A percentile compares a stretch with the other conserved stretches of the same genome.
These are phyloP conservation scores for Paraphoma chrysanthemicola DNA, from an alignment of 2,329 filamentous ascomycete genomes.

Conservation along the genomic window DNA sequence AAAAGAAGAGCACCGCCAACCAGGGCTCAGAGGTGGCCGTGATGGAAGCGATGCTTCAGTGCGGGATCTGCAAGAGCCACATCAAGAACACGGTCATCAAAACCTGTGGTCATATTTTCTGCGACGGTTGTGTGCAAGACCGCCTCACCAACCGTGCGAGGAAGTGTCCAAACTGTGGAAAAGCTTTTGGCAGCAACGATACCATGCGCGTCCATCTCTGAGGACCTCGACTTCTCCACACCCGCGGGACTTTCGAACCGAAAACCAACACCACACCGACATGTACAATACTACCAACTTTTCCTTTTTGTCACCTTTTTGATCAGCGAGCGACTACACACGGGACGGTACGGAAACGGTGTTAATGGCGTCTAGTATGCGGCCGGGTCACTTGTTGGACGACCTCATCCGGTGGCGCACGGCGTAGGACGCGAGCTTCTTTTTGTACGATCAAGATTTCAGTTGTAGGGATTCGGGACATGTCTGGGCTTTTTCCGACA, in stretches of 20 bases:
- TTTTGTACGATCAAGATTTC: neutral
- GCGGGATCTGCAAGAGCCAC: slow-evolving; percentile 88
- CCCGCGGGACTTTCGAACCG: neutral
- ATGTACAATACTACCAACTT: slow-evolving; percentile 3
- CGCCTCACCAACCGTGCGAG: slow-evolving; percentile 87
- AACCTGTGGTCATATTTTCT: slow-evolving; percentile 94
- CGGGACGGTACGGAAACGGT: neutral
- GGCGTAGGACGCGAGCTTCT: neutral
- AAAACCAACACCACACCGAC: neutral
- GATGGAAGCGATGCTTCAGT: slow-evolving; percentile 80
- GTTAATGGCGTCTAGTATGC: slow-evolving; percentile 5
- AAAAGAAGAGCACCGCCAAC: slow-evolving; percentile 80
- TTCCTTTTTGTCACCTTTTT: neutral
- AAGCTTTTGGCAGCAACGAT: slow-evolving; percentile 89
- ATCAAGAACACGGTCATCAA: slow-evolving; percentile 95
- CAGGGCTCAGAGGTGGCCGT: slow-evolving; percentile 83
- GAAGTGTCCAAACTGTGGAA: slow-evolving; percentile 94
- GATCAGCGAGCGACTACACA: neutral
- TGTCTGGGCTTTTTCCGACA: neutral
- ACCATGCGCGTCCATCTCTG: slow-evolving; percentile 68
- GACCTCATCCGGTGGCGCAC: slow-evolving; percentile 1
- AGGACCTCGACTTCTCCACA: neutral
- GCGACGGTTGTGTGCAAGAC: slow-evolving; percentile 87
- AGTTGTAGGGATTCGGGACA: neutral
- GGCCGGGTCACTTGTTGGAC: neutral